Conservation (phyloP, 2,329 filamentous ascomycete genomes). For the Penicillium sp. region DNA sequence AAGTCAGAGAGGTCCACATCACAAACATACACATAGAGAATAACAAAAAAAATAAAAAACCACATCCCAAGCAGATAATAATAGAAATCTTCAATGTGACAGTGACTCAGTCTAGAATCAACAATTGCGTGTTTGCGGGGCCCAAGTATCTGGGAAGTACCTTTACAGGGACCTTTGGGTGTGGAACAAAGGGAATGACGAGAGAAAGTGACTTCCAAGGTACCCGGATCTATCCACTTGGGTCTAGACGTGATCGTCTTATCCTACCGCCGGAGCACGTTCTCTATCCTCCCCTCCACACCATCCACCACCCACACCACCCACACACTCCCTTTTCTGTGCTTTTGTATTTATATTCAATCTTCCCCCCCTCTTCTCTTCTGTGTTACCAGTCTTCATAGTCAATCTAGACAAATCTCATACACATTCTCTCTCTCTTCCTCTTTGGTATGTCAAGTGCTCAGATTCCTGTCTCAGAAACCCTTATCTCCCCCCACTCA, state of each 20-base stretch:
- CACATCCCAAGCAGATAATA: background rate
- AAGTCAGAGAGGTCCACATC: background rate
- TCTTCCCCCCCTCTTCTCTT: background rate
- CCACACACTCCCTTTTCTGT: background rate
- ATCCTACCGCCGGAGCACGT: slow-evolving; percentile 12
- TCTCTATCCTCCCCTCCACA: background rate
- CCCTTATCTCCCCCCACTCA: slow-evolving; percentile 32
- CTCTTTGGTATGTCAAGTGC: background rate
- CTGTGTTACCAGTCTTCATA: background rate
- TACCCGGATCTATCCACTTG: background rate
- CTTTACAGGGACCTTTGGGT: too few relatives aligned
- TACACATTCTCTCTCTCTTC: background rate
- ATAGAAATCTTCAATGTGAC: slow-evolving; percentile 3
- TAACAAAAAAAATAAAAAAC: background rate
- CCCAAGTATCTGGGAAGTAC: background rate
- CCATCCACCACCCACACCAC: too few relatives aligned
- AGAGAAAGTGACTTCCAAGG: background rate
- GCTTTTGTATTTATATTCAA: slow-evolving; percentile 5
- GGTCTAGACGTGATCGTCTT: slow-evolving; percentile 14
- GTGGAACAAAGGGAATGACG: background rate
- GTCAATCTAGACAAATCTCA: background rate
- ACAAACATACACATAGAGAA: background rate
- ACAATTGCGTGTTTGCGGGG: slow-evolving; percentile 1
- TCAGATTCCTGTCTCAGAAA: slow-evolving; percentile 17
- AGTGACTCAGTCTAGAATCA: slow-evolving; percentile 11